Percentiles rank a stretch among this genome's conserved stretches.
Evolutionary conservation across 352 stramenopile genomes (phyloP).

Genomic region (Bremia lactucae): DNA sequence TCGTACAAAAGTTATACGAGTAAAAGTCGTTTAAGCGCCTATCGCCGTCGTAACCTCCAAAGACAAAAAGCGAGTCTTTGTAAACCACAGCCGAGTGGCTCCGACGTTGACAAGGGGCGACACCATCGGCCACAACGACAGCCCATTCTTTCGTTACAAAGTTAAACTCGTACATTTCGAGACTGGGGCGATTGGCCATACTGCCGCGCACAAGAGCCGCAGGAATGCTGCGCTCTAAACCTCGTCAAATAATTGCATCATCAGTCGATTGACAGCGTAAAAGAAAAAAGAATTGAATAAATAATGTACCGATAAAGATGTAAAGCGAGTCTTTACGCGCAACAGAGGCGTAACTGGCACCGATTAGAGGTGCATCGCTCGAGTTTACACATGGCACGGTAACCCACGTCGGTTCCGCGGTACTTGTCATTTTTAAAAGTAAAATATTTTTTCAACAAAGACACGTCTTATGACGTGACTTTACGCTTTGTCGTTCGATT

Average conservation of each 20-base stretch:
- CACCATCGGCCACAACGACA: constrained; percentile 38
- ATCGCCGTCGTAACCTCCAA: constrained; percentile 89
- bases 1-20: constrained; percentile 88
- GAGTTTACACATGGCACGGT: constrained; percentile 66
- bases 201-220: constrained; percentile 9
- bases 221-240: constrained; percentile 14
- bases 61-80: constrained; percentile 90
- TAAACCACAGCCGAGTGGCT: constrained; percentile 88
- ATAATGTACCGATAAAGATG: constrained; percentile 50
- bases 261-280: constrained; percentile 1
- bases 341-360: constrained; percentile 86
- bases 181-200: constrained; percentile 39
- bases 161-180: constrained; percentile 90
- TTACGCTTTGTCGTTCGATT: not conserved
- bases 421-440: constrained; percentile 16
- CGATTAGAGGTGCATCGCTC: constrained; percentile 71
- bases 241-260: not conserved
- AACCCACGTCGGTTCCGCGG: constrained; percentile 43
- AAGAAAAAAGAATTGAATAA: not conserved
- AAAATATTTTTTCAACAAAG: constrained; percentile 2
- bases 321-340: constrained; percentile 89
- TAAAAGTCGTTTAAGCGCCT: constrained; percentile 91
- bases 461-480: constrained; percentile 3
- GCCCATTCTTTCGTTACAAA: constrained; percentile 73
- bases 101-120: constrained; percentile 83